Conservation (phyloP, 441 rosid species). For the Metrosideros polymorpha region DNA sequence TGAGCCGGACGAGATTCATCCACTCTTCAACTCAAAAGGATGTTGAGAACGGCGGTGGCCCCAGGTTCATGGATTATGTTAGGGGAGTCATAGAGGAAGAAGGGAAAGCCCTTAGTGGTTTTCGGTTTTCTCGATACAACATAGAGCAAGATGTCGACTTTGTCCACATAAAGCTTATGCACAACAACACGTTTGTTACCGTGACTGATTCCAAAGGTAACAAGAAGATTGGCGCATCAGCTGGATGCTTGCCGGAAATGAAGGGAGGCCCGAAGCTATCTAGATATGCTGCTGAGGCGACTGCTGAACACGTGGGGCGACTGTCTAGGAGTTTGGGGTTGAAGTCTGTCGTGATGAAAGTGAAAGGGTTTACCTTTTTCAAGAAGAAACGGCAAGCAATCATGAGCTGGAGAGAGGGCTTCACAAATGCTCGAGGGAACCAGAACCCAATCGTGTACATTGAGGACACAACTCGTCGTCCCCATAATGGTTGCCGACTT, state of each 20-base stretch:
- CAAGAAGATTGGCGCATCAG: slow-evolving; percentile 41
- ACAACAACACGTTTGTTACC: slow-evolving; percentile 67
- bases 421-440: slow-evolving; percentile 28
- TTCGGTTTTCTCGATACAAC: slow-evolving; percentile 12
- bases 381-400: slow-evolving; percentile 72
- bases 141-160: slow-evolving; percentile 47
- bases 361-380: slow-evolving; percentile 66
- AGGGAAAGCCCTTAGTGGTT: slow-evolving; percentile 1
- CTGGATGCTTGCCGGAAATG: slow-evolving; percentile 42
- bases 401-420: slow-evolving; percentile 67
- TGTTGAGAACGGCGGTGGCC: slow-evolving; percentile 6
- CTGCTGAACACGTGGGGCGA: slow-evolving; percentile 74
- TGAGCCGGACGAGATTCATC: slow-evolving; percentile 20
- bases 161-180: slow-evolving; percentile 53
- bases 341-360: slow-evolving; percentile 71
- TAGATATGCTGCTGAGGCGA: slow-evolving; percentile 72
- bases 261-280: slow-evolving; percentile 53
- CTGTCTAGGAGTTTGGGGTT: slow-evolving; percentile 50
- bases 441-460: slow-evolving; percentile 49
- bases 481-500: slow-evolving; percentile 84
- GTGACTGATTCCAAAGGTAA: slow-evolving; percentile 73
- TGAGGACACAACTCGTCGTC: slow-evolving; percentile 67
- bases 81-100: slow-evolving; percentile 36
- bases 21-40: slow-evolving; percentile 19
- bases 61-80: slow-evolving; percentile 33